Evolutionary conservation across 108 stramenopile genomes (phyloP), one percentile per base, ranked within the genome.

Genomic region (Pseudonitzschia multiseries): DNA sequence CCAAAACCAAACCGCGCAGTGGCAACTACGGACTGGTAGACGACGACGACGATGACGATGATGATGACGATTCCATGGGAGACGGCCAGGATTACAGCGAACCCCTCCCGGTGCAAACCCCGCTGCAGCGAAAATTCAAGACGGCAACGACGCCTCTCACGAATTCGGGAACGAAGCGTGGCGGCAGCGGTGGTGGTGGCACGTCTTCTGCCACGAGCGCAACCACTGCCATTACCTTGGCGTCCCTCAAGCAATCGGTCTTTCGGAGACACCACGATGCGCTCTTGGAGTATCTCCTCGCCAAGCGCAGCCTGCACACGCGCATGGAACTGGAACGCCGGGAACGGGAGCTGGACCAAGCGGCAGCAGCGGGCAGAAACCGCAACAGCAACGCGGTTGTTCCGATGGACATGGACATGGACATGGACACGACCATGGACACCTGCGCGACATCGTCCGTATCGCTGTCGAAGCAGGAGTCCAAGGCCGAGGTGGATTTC

Each of bases 261-360:
- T 87, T 81, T 82, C 72, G 79, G 21, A 83, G 84, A 9, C 87
- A 89, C 73, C 85, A 87, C 50, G 86, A 91, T 72, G 76, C 79
- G 0, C 65, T 91, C 18, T 76, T 65, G 57, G 63, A 51, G 10
- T 88, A 77, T 43, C 68, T 86, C 51, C 73, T 74, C 42, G 83
- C 73, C 22, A 76, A 78, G 52, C 80, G 74, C 21, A 67, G 57
- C 14, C 54, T 79, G 5, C 56, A 68, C 22, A 68, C 84, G 46
- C 70, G 87, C 27, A 65, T 78, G 15, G 70, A 77, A 48, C 65
- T 80, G 44, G 61, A 79, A n/a, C 70, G 60, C 63, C n/a, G 67
- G 59, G 71, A 64, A 15, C 62, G 44, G 29, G 75, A 70, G 3
- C 53, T 77, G 0, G 68, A 70, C 18, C 43, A 66, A 57, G 31